These are phyloP conservation scores for Cercophora samala DNA, from an alignment of 495 filamentous ascomycete species.

Conservation along the genomic window DNA sequence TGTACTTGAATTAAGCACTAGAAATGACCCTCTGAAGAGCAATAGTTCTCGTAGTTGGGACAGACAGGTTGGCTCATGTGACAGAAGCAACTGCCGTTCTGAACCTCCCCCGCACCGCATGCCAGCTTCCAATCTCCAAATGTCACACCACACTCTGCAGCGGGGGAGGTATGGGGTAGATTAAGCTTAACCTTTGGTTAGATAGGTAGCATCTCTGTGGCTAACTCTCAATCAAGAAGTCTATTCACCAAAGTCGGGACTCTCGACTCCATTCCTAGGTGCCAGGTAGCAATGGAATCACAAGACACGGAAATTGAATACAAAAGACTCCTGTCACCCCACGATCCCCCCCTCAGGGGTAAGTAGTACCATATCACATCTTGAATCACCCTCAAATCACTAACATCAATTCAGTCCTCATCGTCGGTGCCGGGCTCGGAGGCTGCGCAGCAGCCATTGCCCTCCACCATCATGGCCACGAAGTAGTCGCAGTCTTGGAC, in stretches of 20 bases:
- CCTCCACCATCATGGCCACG: conserved; percentile 50
- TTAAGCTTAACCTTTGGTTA: too few species aligned
- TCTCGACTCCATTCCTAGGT: too few species aligned
- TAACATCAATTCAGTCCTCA: conserved; percentile 37
- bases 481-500: conserved; percentile 47
- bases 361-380: not conserved
- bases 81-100: not conserved
- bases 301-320: not conserved
- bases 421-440: conserved; percentile 54
- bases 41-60: too few species aligned
- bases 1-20: too few species aligned
- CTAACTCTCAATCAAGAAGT: too few species aligned
- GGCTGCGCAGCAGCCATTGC: conserved; percentile 53
- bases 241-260: too few species aligned
- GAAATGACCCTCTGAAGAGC: too few species aligned
- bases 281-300: not conserved
- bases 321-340: conserved; percentile 9
- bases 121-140: not conserved
- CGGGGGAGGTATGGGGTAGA: not conserved
- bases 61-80: too few species aligned
- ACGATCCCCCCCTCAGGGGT: conserved; percentile 20
- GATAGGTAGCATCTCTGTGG: too few species aligned
- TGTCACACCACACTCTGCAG: not conserved
- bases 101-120: not conserved
- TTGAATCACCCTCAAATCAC: not conserved